Conservation (phyloP, 2,329 filamentous ascomycete genomes). For the Tolypocladium guangdongense region DNA sequence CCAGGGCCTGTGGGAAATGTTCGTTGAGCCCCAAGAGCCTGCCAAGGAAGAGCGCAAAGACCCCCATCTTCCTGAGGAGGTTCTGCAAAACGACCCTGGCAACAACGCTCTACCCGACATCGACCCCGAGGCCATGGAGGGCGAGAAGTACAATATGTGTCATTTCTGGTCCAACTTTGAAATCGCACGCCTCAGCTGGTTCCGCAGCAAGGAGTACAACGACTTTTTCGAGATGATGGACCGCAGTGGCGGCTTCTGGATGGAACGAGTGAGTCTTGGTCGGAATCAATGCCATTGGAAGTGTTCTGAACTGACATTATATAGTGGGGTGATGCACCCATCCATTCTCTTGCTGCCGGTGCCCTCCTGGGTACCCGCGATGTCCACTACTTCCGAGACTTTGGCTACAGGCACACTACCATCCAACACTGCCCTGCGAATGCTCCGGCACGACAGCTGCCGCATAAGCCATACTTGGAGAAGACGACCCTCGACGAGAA, state of each 20-base stretch:
- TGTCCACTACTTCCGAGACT: constrained; percentile 98
- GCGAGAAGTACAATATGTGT: constrained; percentile 99
- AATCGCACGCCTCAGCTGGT: constrained; percentile 89
- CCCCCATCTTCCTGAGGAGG: constrained; percentile 66
- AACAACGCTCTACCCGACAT: constrained; percentile 65
- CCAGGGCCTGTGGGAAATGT: constrained; percentile 97
- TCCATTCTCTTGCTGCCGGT: constrained; percentile 92
- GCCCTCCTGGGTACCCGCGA: constrained; percentile 70
- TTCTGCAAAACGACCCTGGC: constrained; percentile 64
- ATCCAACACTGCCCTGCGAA: constrained; percentile 98
- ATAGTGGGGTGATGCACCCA: constrained; percentile 96
- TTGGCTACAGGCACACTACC: constrained; percentile 95
- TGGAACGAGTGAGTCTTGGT: constrained; percentile 64
- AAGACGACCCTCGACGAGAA: constrained; percentile 71
- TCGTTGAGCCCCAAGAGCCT: constrained; percentile 65
- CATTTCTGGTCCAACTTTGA: constrained; percentile 99
- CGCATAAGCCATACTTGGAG: constrained; percentile 71
- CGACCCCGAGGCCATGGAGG: constrained; percentile 89
- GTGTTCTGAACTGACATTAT: constrained; percentile 12
- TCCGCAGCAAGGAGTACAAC: constrained; percentile 93
- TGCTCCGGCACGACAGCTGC: constrained; percentile 76
- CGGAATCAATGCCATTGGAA: background rate
- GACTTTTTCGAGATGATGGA: constrained; percentile 99
- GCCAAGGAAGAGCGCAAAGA: constrained; percentile 52
- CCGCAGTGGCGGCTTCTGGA: constrained; percentile 95